Evolutionary conservation across 2,329 filamentous ascomycete genomes (phyloP).

Genomic region (Fusarium goolgardi): DNA sequence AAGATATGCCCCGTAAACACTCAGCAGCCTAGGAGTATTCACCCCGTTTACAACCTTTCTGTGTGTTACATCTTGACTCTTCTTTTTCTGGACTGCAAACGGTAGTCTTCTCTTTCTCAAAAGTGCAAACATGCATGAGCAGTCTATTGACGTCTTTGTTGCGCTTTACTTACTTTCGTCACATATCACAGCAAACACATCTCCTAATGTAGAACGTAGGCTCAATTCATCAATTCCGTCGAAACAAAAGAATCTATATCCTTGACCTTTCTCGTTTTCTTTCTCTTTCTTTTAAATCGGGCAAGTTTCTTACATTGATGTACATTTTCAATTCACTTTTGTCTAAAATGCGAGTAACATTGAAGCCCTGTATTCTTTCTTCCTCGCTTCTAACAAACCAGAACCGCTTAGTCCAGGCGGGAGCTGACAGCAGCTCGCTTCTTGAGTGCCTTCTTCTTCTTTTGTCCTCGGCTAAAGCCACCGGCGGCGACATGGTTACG

Average conservation of each 20-base stretch:
- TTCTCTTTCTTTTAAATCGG: conserved; percentile 15
- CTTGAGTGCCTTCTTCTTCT: conserved; percentile 83
- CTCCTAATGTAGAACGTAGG: not conserved
- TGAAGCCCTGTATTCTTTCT: conserved; percentile 39
- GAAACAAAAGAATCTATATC: conserved; percentile 20
- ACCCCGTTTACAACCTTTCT: not conserved
- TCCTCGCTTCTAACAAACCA: conserved; percentile 23
- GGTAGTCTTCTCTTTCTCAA: not conserved
- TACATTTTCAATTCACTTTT: conserved; percentile 54
- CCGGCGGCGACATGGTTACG: conserved; percentile 80
- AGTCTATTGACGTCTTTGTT: conserved; percentile 11
- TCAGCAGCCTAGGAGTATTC: not conserved
- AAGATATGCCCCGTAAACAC: not conserved
- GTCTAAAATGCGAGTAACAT: conserved; percentile 47
- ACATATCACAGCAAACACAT: conserved; percentile 14
- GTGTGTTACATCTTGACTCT: not conserved
- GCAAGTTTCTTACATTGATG: conserved; percentile 52
- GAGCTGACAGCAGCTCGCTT: conserved; percentile 78
- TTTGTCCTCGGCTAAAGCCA: conserved; percentile 81
- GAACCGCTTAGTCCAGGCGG: conserved; percentile 71
- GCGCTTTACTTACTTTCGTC: conserved; percentile 1
- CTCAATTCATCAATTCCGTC: not conserved
- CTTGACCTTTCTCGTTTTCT: not conserved
- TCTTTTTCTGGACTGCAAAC: conserved; percentile 16
- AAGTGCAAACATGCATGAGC: conserved; percentile 7